Conservation (phyloP, 2,329 filamentous ascomycete genomes). For the Pseudogymnoascus sp. region DNA sequence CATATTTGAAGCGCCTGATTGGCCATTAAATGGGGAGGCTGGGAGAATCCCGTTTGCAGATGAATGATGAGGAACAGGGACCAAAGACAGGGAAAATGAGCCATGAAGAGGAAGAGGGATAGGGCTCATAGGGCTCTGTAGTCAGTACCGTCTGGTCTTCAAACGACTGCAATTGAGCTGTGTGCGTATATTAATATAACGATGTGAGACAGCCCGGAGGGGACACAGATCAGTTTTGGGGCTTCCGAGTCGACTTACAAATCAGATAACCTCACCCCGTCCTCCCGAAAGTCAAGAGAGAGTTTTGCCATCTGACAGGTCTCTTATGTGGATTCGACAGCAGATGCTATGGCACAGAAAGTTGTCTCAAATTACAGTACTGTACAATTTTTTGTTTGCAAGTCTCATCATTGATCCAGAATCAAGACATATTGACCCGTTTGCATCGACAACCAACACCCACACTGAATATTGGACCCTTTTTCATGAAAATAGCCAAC, state of each 20-base stretch:
- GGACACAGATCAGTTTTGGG: neutral
- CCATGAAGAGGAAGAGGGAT: neutral
- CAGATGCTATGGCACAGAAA: neutral
- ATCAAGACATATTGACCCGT: neutral
- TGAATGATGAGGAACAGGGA: neutral
- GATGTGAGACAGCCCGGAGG: neutral
- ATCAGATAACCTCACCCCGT: conserved; percentile 1
- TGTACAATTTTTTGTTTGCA: neutral
- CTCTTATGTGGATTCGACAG: conserved; percentile 6
- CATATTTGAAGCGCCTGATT: neutral
- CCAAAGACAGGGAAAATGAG: neutral
- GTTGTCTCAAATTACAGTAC: neutral
- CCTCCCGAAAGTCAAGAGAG: conserved; percentile 1
- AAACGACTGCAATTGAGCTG: neutral
- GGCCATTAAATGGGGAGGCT: conserved; percentile 9
- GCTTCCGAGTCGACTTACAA: neutral
- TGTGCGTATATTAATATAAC: neutral
- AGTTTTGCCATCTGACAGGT: conserved; percentile 9
- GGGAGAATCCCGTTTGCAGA: conserved; percentile 2
- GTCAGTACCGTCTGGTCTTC: neutral
- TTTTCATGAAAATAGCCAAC: neutral
- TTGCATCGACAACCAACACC: neutral
- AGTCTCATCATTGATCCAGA: neutral
- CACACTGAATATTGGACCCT: conserved; percentile 7
- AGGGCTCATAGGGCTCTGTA: neutral